These are phyloP conservation scores for Fraxinus anomala DNA, from an alignment of 257 asterid species.

Conservation along the genomic window DNA sequence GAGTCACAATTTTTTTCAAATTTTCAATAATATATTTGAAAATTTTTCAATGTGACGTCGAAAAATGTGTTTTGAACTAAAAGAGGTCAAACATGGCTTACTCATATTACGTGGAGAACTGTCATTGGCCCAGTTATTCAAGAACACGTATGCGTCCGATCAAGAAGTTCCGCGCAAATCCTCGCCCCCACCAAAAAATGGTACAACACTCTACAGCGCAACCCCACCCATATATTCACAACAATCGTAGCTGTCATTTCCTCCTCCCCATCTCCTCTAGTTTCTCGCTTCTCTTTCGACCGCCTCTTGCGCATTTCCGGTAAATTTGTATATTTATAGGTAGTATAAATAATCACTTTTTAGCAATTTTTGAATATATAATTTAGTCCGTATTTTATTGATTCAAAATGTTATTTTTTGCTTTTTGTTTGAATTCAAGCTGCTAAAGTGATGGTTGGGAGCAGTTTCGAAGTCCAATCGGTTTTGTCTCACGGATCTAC, in stretches of 20 bases:
- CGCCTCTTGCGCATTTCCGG: slow-evolving; percentile 27
- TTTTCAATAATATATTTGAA: too few relatives aligned
- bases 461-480: slow-evolving; percentile 30
- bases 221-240: not conserved
- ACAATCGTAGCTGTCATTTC: not conserved
- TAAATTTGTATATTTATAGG: slow-evolving; percentile 14
- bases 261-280: slow-evolving; percentile 25
- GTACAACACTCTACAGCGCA: not conserved
- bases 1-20: too few relatives aligned
- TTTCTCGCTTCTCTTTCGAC: slow-evolving; percentile 34
- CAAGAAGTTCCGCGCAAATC: not conserved
- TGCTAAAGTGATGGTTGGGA: slow-evolving; percentile 50
- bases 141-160: not conserved
- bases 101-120: slow-evolving; percentile 17
- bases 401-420: not conserved
- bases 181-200: not conserved
- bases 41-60: too few relatives aligned
- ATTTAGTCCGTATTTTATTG: not conserved
- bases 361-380: slow-evolving; percentile 14
- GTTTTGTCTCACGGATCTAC: slow-evolving; percentile 43
- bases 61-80: too few relatives aligned
- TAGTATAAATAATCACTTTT: not conserved
- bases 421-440: slow-evolving; percentile 14
- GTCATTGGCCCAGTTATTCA: not conserved
- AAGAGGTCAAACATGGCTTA: too few relatives aligned